These are phyloP conservation scores for Botrytis sinoallii DNA, from an alignment of 2,329 filamentous ascomycete species.

Conservation along the genomic window DNA sequence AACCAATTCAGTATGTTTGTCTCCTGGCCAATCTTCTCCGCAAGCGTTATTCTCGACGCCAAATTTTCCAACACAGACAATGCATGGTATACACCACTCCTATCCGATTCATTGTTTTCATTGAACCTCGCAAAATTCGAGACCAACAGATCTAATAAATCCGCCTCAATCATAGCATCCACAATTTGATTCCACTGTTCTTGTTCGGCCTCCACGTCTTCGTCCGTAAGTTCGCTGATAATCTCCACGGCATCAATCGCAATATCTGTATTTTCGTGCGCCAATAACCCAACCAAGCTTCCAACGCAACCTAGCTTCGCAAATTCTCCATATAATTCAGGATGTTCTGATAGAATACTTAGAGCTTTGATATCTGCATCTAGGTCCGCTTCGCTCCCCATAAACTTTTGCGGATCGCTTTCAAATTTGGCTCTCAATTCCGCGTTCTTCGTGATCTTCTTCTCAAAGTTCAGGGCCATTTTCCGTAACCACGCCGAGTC, in stretches of 20 bases:
- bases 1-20: constrained; percentile 73
- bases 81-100: constrained; percentile 82
- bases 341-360: constrained; percentile 82
- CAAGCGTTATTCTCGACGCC: constrained; percentile 65
- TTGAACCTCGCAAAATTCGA: constrained; percentile 78
- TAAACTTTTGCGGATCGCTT: constrained; percentile 75
- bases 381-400: constrained; percentile 81
- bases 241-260: constrained; percentile 89
- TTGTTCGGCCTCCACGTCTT: constrained; percentile 80
- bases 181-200: constrained; percentile 79
- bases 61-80: constrained; percentile 83
- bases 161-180: constrained; percentile 62
- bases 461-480: constrained; percentile 80
- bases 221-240: constrained; percentile 85
- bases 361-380: constrained; percentile 84
- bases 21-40: constrained; percentile 69
- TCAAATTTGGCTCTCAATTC: constrained; percentile 85
- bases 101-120: constrained; percentile 71
- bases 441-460: constrained; percentile 85
- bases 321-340: constrained; percentile 78
- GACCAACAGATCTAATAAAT: constrained; percentile 69
- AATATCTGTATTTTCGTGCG: constrained; percentile 96
- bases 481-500: constrained; percentile 81
- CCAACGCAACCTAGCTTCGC: constrained; percentile 68
- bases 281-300: constrained; percentile 75